Evolutionary conservation across 345 rosid genomes (phyloP).

Genomic region (Trapa incisa): DNA sequence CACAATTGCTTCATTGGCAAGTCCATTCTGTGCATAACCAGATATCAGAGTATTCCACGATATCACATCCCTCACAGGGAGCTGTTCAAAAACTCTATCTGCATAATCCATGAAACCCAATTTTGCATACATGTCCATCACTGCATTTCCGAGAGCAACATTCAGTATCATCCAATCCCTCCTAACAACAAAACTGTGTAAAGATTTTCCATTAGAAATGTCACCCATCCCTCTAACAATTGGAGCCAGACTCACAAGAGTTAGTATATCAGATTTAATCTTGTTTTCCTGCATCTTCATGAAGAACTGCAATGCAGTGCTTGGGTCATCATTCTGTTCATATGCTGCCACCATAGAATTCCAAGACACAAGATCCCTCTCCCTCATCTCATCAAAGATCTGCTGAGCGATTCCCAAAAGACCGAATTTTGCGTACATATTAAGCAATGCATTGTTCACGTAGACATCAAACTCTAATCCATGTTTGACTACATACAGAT

Average conservation of each 20-base stretch:
- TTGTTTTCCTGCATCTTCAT: conserved; percentile 10
- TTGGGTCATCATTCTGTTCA: conserved; percentile 15
- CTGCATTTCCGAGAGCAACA: conserved; percentile 22
- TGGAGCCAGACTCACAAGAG: conserved; percentile 15
- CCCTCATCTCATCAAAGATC: conserved; percentile 21
- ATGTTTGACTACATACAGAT: conserved; percentile 14
- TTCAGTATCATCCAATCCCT: conserved; percentile 12
- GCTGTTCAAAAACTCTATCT: conserved; percentile 9
- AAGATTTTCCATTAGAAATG: not conserved
- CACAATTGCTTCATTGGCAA: conserved; percentile 13
- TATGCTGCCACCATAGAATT: conserved; percentile 28
- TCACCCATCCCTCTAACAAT: conserved; percentile 7
- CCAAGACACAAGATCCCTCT: conserved; percentile 32
- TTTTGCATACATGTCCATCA: conserved; percentile 20
- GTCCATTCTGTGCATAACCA: conserved; percentile 16
- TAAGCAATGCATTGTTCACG: conserved; percentile 30
- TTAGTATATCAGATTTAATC: conserved; percentile 12
- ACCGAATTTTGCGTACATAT: conserved; percentile 33
- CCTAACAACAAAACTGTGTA: conserved; percentile 11
- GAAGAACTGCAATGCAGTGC: conserved; percentile 10
- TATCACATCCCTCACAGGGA: conserved; percentile 12
- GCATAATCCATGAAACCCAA: conserved; percentile 12
- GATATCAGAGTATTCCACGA: conserved; percentile 20
- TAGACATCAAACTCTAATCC: conserved; percentile 24
- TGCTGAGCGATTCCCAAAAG: conserved; percentile 11